Conservation (phyloP, 768 basidiomycete genomes). For the Tricholoma sp. region DNA sequence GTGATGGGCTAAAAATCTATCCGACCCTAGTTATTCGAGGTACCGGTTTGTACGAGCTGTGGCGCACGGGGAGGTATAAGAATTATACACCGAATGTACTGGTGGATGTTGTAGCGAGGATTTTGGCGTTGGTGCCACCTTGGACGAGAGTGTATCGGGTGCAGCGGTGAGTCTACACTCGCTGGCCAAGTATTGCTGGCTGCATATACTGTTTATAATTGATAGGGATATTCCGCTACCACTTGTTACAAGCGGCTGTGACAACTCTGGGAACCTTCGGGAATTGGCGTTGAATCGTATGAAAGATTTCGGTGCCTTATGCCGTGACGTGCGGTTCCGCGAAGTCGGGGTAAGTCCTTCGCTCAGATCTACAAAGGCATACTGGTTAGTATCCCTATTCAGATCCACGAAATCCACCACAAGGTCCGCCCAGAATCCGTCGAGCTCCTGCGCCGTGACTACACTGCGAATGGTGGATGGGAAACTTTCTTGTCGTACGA, state of each 20-base stretch:
- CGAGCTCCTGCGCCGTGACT: constrained; percentile 92
- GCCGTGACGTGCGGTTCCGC: constrained; percentile 94
- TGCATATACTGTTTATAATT: constrained; percentile 2
- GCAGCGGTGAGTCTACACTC: constrained; percentile 57
- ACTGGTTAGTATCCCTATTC: constrained; percentile 5
- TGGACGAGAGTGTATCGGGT: constrained; percentile 99
- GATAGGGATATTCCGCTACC: constrained; percentile 93
- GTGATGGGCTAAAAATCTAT: constrained; percentile 97
- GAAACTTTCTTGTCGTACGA: constrained; percentile 99
- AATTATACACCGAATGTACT: constrained; percentile 99
- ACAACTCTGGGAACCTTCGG: constrained; percentile 94
- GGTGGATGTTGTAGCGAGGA: constrained; percentile 94
- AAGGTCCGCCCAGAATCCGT: constrained; percentile 94
- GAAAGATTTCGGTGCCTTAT: constrained; percentile 98
- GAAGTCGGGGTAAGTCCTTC: constrained; percentile 84
- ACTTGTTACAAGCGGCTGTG: constrained; percentile 93
- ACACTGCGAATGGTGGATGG: constrained; percentile 97
- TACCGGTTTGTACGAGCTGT: constrained; percentile 92
- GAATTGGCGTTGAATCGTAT: constrained; percentile 95
- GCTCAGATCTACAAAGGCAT: constrained; percentile 1
- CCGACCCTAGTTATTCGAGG: constrained; percentile 97
- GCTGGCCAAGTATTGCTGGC: constrained; percentile 3
- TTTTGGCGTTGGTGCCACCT: constrained; percentile 93
- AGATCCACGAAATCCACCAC: constrained; percentile 99
- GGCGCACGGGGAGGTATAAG: constrained; percentile 96